Conservation (phyloP, 345 rosid species). For the Isatis tinctoria region DNA sequence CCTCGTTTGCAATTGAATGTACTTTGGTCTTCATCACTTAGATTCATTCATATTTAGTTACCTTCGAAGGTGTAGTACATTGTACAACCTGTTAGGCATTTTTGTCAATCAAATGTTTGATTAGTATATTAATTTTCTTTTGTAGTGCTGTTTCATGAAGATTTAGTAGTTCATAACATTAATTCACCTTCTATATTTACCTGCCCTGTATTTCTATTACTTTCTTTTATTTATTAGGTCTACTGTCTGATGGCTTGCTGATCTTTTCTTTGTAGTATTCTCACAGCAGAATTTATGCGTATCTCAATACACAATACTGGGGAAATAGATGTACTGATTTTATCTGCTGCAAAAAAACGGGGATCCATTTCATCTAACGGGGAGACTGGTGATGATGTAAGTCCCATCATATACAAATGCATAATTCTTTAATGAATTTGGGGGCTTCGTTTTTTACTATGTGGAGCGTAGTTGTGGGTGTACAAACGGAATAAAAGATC, state of each 20-base stretch:
- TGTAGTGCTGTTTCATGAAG: not conserved
- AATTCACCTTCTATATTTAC: not conserved
- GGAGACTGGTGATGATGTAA: slow-evolving; percentile 56
- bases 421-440: not conserved
- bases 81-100: not conserved
- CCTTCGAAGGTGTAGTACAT: not conserved
- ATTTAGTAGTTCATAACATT: not conserved
- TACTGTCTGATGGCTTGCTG: slow-evolving; percentile 31
- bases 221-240: not conserved
- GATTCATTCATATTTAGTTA: not conserved
- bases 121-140: not conserved
- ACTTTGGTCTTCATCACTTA: not conserved
- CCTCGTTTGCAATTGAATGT: not conserved
- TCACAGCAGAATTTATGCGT: slow-evolving; percentile 89
- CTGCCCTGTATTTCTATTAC: no score
- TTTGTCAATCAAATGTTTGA: not conserved
- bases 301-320: slow-evolving; percentile 79
- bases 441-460: not conserved
- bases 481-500: not conserved
- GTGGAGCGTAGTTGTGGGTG: slow-evolving; percentile 14
- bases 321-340: slow-evolving; percentile 53
- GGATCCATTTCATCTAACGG: slow-evolving; percentile 56
- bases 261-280: slow-evolving; percentile 61
- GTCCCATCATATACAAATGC: slow-evolving; percentile 29
- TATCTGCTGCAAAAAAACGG: slow-evolving; percentile 65